These are phyloP conservation scores for Tricholoma hemisulphureum DNA, from an alignment of 768 basidiomycete species.

Conservation along the genomic window DNA sequence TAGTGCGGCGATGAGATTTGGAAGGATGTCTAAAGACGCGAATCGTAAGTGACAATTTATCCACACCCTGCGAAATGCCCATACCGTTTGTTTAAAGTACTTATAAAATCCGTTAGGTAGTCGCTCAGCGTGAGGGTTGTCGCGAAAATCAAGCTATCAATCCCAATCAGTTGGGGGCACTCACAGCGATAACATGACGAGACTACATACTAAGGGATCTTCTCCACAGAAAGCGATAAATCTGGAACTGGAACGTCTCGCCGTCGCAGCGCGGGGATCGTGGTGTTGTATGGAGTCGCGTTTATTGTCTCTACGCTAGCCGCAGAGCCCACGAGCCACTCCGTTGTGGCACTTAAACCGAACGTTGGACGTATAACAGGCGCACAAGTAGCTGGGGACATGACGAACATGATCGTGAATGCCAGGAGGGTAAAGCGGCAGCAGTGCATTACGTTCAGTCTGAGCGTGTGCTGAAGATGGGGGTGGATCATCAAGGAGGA, in stretches of 20 bases:
- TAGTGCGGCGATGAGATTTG: slow-evolving; percentile 7
- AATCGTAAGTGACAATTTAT: not conserved
- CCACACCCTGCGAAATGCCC: not conserved
- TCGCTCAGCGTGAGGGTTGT: not conserved
- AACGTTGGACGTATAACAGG: not conserved
- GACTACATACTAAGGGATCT: not conserved
- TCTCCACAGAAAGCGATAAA: not conserved
- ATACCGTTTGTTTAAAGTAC: slow-evolving; percentile 8
- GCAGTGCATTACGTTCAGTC: slow-evolving; percentile 9
- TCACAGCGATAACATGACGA: not conserved
- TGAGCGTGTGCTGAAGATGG: not conserved
- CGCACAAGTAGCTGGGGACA: slow-evolving; percentile 4
- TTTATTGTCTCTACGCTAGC: not conserved
- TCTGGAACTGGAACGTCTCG: not conserved
- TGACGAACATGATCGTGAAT: slow-evolving; percentile 11
- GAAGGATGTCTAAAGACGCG: not conserved
- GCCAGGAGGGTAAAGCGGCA: slow-evolving; percentile 10
- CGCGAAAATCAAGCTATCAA: not conserved
- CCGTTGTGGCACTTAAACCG: not conserved
- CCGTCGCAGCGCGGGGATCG: not conserved
- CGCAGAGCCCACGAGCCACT: not conserved
- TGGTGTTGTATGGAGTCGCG: not conserved
- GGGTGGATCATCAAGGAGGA: not conserved
- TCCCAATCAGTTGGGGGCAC: not conserved
- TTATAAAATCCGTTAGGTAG: slow-evolving; percentile 9